Conservation (phyloP, 345 rosid genomes). For the Gossypium stocksii region DNA sequence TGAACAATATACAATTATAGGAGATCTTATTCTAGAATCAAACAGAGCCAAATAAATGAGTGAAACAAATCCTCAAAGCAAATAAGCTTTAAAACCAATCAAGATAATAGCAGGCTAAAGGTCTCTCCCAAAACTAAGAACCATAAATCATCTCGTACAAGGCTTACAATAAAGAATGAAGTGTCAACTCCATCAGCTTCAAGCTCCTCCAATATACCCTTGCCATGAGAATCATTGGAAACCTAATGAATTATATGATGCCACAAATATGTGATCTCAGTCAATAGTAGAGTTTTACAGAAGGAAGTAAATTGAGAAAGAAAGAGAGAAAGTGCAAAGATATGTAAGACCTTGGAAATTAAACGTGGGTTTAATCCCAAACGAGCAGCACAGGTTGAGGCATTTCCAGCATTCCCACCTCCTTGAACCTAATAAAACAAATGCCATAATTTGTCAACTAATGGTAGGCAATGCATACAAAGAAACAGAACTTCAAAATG, state of each 20-base stretch:
- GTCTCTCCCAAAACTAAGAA: neutral
- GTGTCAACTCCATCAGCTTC: slow-evolving; percentile 17
- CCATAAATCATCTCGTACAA: neutral
- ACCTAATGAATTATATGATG: slow-evolving; percentile 11
- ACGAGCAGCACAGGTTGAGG: slow-evolving; percentile 58
- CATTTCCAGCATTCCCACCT: slow-evolving; percentile 75
- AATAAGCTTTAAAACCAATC: neutral
- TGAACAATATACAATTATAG: neutral
- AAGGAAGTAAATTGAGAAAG: neutral
- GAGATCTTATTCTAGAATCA: neutral
- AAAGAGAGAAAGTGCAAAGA: neutral
- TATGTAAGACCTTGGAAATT: slow-evolving; percentile 46
- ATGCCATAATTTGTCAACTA: slow-evolving; percentile 1
- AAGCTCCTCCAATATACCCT: slow-evolving; percentile 17
- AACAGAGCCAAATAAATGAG: neutral
- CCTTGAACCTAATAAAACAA: slow-evolving; percentile 50
- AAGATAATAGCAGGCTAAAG: slow-evolving; percentile 5
- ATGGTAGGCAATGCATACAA: neutral
- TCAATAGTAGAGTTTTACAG: neutral
- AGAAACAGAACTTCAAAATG: neutral
- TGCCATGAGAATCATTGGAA: slow-evolving; percentile 14
- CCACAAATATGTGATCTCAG: neutral
- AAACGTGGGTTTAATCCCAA: slow-evolving; percentile 55
- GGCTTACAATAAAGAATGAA: slow-evolving; percentile 15
- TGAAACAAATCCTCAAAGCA: neutral